Evolutionary conservation across 257 asterid genomes (phyloP).

Genomic region (Solanum chiquidenum): DNA sequence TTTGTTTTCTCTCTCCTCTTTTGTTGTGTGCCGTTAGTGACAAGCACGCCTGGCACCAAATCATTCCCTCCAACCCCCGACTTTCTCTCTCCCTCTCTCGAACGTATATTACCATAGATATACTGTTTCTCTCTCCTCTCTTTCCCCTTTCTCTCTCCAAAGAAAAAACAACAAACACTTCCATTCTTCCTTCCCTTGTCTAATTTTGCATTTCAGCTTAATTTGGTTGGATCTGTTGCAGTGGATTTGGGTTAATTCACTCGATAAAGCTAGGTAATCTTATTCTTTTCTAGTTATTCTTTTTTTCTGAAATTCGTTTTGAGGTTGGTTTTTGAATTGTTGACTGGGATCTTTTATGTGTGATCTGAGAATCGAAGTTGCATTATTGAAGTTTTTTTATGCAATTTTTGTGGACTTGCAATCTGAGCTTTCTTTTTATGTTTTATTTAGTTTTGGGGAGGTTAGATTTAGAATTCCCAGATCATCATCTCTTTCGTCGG

Average conservation of each 20-base stretch:
- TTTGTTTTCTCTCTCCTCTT: neutral
- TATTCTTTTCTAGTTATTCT: neutral
- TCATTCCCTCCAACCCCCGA: slow-evolving; percentile 38
- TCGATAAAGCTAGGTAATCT: neutral
- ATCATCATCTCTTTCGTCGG: neutral
- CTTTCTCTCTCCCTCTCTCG: slow-evolving; percentile 10
- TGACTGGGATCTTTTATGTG: neutral
- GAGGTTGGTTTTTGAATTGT: neutral
- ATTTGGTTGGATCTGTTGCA: slow-evolving; percentile 37
- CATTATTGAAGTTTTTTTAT: neutral
- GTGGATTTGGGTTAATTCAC: neutral
- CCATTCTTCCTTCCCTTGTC: neutral
- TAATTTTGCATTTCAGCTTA: neutral
- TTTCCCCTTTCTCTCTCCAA: slow-evolving; percentile 6
- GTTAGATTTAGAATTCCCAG: neutral
- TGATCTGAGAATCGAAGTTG: neutral
- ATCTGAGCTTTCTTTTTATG: neutral
- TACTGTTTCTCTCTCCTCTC: slow-evolving; percentile 11
- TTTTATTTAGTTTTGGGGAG: neutral
- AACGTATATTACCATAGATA: slow-evolving; percentile 3
- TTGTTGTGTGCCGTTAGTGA: slow-evolving; percentile 47
- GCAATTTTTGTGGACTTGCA: neutral
- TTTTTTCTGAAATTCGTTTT: neutral
- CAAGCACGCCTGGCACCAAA: slow-evolving; percentile 78
- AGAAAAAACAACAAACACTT: neutral